These are phyloP conservation scores for Ustilago vetiveriae DNA, from an alignment of 1,284 basidiomycete genomes.

Conservation along the genomic window DNA sequence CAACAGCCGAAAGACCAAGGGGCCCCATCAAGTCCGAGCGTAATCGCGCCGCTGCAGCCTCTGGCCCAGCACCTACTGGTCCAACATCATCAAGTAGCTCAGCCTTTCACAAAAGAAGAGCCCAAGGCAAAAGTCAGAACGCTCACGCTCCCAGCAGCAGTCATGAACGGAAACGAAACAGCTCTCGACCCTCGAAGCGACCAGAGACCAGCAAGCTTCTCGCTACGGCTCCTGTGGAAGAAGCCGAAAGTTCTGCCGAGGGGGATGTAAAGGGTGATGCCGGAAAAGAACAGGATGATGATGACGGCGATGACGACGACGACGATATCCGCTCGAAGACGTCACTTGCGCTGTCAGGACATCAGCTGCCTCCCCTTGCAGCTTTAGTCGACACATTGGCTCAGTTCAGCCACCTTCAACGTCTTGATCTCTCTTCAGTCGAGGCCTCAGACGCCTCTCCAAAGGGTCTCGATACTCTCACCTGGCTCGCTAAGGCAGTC, in stretches of 20 bases:
- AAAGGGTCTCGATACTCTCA: conserved; percentile 39
- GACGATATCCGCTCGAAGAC: conserved; percentile 36
- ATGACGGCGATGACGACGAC: conserved; percentile 11
- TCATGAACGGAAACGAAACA: background rate
- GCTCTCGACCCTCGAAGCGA: too few species aligned
- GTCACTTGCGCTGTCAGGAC: conserved; percentile 45
- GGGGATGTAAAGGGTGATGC: background rate
- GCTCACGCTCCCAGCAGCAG: conserved; percentile 12
- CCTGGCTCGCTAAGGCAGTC: conserved; percentile 54
- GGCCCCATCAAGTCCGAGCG: conserved; percentile 42
- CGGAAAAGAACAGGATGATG: background rate
- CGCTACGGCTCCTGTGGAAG: background rate
- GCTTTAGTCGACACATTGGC: conserved; percentile 53
- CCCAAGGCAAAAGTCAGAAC: conserved; percentile 16
- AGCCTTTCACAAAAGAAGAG: conserved; percentile 36
- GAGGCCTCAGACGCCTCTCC: conserved; percentile 43
- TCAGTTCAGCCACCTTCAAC: conserved; percentile 51
- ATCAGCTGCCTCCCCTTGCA: conserved; percentile 49
- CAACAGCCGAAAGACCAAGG: background rate
- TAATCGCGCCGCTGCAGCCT: conserved; percentile 26
- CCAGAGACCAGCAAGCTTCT: too few species aligned
- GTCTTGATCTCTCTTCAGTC: conserved; percentile 58
- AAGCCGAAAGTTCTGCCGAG: background rate
- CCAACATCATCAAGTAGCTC: conserved; percentile 27
- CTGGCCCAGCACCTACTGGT: background rate